A percentile compares a stretch with the other conserved stretches of the same genome.
phyloP scores from a whole-genome alignment of 768 basidiomycete species.

The Lentinula raphanica region DNA sequence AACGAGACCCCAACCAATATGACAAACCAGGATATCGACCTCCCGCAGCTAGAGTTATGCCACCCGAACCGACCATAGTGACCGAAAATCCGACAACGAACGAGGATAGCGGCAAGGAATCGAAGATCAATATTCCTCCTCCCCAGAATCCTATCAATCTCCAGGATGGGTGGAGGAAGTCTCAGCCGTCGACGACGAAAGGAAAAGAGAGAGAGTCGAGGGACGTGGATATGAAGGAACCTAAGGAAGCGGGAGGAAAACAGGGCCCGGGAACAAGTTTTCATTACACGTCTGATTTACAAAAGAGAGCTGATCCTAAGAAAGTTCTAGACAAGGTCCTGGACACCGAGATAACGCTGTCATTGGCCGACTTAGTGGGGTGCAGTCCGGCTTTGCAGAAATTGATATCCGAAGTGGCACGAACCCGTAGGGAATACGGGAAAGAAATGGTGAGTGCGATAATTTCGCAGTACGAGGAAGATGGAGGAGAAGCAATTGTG shows the following conservation, averaged over 20 bases:
- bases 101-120: no score
- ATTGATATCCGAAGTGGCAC: not conserved
- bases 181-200: not conserved
- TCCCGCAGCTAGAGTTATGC: no score
- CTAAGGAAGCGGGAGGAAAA: not conserved
- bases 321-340: not conserved
- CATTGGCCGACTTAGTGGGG: not conserved
- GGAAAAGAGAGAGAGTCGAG: no score
- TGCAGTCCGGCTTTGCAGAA: not conserved
- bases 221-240: not conserved
- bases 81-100: no score
- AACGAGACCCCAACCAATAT: no score
- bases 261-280: not conserved
- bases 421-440: not conserved
- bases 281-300: slow-evolving; percentile 1
- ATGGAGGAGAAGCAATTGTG: no score
- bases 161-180: slow-evolving; percentile 5
- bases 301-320: not conserved
- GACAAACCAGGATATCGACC: no score
- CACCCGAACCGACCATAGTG: no score
- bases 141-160: slow-evolving; percentile 5
- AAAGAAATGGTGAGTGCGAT: not conserved
- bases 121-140: not conserved
- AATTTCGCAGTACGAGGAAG: not conserved
- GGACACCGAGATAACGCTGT: not conserved